Evolutionary conservation across 192 early-diverging fungal genomes (phyloP), one percentile per base, ranked within the genome.

Genomic region (Backusella mclennaniae): DNA sequence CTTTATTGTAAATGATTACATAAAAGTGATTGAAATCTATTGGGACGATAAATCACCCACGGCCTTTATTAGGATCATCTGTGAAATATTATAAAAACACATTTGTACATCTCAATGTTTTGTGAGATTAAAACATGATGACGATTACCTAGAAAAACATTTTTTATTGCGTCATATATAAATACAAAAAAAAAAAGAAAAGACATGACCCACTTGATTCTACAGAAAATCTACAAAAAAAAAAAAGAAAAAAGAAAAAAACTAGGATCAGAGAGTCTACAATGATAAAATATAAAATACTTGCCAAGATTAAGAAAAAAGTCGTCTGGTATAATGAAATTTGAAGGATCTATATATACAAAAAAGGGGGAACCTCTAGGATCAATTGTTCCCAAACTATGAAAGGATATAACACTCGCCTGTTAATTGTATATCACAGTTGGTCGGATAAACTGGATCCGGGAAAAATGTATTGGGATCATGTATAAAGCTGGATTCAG

Each of bases 281-380:
- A 63, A 29, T 63, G 9, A 63, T 26, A 7, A 0, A 4, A 26
- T 63, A 29, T 63, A 63, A 8, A 63, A 63, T 38, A 68, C 67
- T 38, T 36, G 67, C 35, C 31, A 38, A 68, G 67, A 67, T 31
- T 35, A n/a, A 35, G 14, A 9, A 68, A 68, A 31, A 17, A 31
- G 67, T 19, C 67, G 8, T 21, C 35, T n/a, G 35, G 39, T 23
- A 35, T 39, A 39, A 23, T 21, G 36, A 4, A 71, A 26, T 41
- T 26, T 71, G 23, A 5, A 71, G 35, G 42, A 44, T 72, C 41
- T 36, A 71, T 72, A 42, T 72, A 39, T 46, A 41, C 44, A 71
- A 35, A 71, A 69, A 69, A 21, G 4, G n/a, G 8, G 42, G 5
- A 17, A 23, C 8, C 29, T 71, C 70, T 71, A 71, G 70, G 70